Base-by-base conservation (phyloP, 257 asterid species). In the Gardenia jasminoides region DNA sequence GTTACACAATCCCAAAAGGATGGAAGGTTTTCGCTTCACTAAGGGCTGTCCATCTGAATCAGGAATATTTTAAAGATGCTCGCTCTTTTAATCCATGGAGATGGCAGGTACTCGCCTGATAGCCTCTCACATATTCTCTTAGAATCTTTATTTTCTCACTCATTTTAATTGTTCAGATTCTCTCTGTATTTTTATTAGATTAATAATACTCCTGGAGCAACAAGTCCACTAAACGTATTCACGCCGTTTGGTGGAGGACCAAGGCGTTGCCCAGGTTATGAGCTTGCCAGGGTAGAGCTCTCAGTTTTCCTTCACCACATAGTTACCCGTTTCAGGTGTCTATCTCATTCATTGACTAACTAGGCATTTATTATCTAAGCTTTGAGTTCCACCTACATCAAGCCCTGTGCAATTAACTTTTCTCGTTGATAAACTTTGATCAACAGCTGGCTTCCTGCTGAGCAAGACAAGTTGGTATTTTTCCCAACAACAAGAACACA, bases 241-340 rank as follows among this genome's bases (percentile, higher is more conserved):
- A 86, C 92, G 56, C 98, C 99, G 2, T 96, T 96, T 22, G 98
- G 99, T 0, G 99, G 99, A 30, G 99, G 99, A 67, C 97, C 98
- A 7, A 88, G 99, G 83, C 97, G 97, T 5, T 96, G 99, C 79
- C 99, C 99, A 0, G 99, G 99, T 31, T 94, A 94, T 9, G 99
- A 96, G 87, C 98, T 93, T 13, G 98, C 95, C 36, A 85, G 95
- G 83, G 98, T 96, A 0, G 97, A 86, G 87, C 97, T 96, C 47
- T 92, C 96, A 4, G 98, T 96, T 58, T 96, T 96, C 84, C 99
- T 96, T 77, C 99, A 96, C 75, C 97, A 88, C 72, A 76, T 96
- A 58, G 92, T 96, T 80, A 96, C 99, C 46, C 88, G 89, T 84
- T 94, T 92, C 82, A 93, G 96, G 99, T 96, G 48, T 30, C 54